Evolutionary conservation across 257 asterid genomes (phyloP), one percentile per base, ranked within the genome.

Genomic region (Cynanchum wilfordii): DNA sequence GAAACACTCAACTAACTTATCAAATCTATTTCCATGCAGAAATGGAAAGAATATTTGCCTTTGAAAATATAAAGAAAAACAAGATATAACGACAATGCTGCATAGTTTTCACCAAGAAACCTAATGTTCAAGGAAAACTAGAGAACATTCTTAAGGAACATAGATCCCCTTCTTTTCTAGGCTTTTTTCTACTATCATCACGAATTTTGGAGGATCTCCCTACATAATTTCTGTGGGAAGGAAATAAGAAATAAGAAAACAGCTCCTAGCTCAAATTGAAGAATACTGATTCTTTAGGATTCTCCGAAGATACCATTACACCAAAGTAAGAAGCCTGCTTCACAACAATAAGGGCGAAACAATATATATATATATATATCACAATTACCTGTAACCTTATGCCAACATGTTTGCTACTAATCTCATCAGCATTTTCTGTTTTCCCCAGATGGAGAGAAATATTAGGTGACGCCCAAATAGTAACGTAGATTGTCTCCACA

Each of bases 401-500:
- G 66, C 98, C 98, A 68, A 86, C 84, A 76, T 94, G 98, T 64
- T 91, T 94, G 84, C 55, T 84, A 86, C 77, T 89, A 68, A 85
- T 87, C 73, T 94, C 98, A 44, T 78, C 96, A 36, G 97, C 90
- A 79, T 87, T 94, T 79, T 94, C 98, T 0, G 77, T 82, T 85
- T 91, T 94, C 24, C 97, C 98, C 73, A 94, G 75, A 83, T 91
- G 97, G 57, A 94, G 90, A 67, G 98, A 86, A 68, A 87, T 86
- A 42, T 85, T 91, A 7, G 90, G 81, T 2, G 98, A 94, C 65
- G 86, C 90, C 94, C 96, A 89, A 24, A 91, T 81, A 2, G 97
- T 88, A 47, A 91, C 87, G 17, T 91, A 94, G 72, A 94, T 94
- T 63, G 98, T 94, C 44, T 86, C 84, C 45, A 94, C 89, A 15